A percentile compares a stretch with the other conserved stretches of the same genome.
Evolutionary conservation across 805 yeast genomes (phyloP).

Genomic region (Ogataea ganodermae): DNA sequence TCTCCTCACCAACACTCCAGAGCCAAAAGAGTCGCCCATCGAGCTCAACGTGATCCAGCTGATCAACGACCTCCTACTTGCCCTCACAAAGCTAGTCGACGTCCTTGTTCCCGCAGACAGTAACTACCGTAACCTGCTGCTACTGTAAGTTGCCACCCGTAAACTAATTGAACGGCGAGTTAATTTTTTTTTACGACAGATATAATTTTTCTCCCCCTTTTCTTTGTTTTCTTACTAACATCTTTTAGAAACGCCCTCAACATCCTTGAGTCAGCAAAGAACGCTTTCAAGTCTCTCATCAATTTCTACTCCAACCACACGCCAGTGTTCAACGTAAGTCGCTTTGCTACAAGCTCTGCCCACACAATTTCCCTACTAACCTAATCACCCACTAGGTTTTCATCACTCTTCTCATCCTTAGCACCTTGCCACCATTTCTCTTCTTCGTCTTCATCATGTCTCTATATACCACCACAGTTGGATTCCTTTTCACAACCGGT

Average conservation of each 20-base stretch:
- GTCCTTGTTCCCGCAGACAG: slow-evolving; percentile 26
- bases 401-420: slow-evolving; percentile 15
- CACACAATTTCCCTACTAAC: slow-evolving; percentile 15
- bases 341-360: too few relatives aligned
- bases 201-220: neutral
- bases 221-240: slow-evolving; percentile 10
- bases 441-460: slow-evolving; percentile 18
- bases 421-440: slow-evolving; percentile 20
- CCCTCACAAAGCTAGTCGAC: slow-evolving; percentile 23
- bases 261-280: slow-evolving; percentile 17
- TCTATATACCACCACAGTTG: slow-evolving; percentile 16
- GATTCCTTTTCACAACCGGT: slow-evolving; percentile 22
- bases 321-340: slow-evolving; percentile 12
- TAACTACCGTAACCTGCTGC: slow-evolving; percentile 23
- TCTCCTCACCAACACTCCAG: neutral
- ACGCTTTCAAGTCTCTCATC: slow-evolving; percentile 7
- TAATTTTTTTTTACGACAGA: neutral
- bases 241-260: slow-evolving; percentile 20
- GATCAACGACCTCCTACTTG: slow-evolving; percentile 19
- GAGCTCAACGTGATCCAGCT: slow-evolving; percentile 20
- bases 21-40: neutral
- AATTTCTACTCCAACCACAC: slow-evolving; percentile 19
- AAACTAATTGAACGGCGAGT: neutral
- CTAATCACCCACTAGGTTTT: slow-evolving; percentile 9
- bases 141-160: slow-evolving; percentile 26